Conservation (phyloP, 352 stramenopile species). For the Pythium monospermum region DNA sequence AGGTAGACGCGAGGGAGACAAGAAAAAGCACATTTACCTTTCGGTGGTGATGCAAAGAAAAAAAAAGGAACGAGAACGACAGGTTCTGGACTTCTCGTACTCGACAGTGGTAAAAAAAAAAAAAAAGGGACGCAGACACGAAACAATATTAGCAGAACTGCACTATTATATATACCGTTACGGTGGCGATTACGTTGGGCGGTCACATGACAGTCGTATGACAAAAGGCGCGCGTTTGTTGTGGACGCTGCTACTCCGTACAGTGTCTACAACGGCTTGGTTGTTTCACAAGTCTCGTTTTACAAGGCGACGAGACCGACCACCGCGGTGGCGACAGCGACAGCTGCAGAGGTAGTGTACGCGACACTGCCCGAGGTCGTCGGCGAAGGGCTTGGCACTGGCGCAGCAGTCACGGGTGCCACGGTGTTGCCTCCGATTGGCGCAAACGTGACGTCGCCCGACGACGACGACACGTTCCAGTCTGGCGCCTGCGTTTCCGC, state of each 20-base stretch:
- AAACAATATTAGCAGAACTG: too few relatives aligned
- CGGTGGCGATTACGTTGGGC: too few relatives aligned
- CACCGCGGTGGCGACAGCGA: neutral
- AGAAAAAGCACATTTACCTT: too few relatives aligned
- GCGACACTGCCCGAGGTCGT: neutral
- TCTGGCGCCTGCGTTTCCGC: neutral
- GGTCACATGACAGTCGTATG: too few relatives aligned
- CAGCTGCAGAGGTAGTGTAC: neutral
- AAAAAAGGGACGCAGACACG: too few relatives aligned
- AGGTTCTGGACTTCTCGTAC: too few relatives aligned
- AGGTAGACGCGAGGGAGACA: slow-evolving; percentile 19
- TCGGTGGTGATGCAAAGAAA: too few relatives aligned
- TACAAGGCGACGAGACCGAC: neutral
- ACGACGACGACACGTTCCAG: neutral
- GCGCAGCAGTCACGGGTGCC: slow-evolving; percentile 22
- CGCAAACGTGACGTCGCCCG: slow-evolving; percentile 25
- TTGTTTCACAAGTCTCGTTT: neutral
- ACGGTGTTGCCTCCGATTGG: slow-evolving; percentile 32
- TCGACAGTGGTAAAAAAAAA: too few relatives aligned
- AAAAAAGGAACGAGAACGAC: too few relatives aligned
- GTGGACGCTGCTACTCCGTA: too few relatives aligned
- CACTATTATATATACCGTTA: too few relatives aligned
- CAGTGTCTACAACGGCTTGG: neutral
- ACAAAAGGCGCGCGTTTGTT: too few relatives aligned
- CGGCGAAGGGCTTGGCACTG: neutral